These are phyloP conservation scores for Stephania cephalantha DNA, from an alignment of 164 flowering plant genomes.

Conservation along the genomic window DNA sequence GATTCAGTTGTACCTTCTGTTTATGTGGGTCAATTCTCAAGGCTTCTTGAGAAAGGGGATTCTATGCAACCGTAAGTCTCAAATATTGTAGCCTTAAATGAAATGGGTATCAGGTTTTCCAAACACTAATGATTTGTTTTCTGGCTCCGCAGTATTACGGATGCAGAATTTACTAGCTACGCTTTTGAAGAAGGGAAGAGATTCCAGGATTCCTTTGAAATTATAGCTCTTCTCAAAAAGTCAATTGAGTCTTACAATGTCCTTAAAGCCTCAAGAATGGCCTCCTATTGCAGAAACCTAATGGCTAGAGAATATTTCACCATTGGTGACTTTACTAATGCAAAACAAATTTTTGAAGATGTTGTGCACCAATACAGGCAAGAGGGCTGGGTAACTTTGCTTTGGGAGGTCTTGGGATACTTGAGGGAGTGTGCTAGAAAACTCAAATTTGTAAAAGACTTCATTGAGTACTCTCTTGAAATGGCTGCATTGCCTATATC, in stretches of 20 bases:
- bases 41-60: slow-evolving; percentile 63
- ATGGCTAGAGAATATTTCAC: slow-evolving; percentile 79
- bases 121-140: slow-evolving; percentile 13
- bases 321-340: slow-evolving; percentile 48
- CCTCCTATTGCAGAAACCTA: slow-evolving; percentile 55
- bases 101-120: slow-evolving; percentile 1
- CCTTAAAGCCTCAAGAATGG: slow-evolving; percentile 61
- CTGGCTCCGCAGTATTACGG: slow-evolving; percentile 60
- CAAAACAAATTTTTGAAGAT: slow-evolving; percentile 57
- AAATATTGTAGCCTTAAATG: not conserved
- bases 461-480: slow-evolving; percentile 88
- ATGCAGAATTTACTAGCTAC: slow-evolving; percentile 66
- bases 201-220: slow-evolving; percentile 82
- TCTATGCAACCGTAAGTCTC: slow-evolving; percentile 64
- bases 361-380: slow-evolving; percentile 62
- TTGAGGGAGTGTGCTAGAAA: slow-evolving; percentile 78
- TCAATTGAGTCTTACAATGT: slow-evolving; percentile 56
- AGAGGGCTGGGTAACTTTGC: slow-evolving; percentile 84
- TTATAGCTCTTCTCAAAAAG: slow-evolving; percentile 76
- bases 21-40: slow-evolving; percentile 86
- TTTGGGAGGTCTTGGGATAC: slow-evolving; percentile 91
- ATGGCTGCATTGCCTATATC: slow-evolving; percentile 90
- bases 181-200: slow-evolving; percentile 77
- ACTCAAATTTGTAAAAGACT: slow-evolving; percentile 47
- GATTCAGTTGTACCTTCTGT: slow-evolving; percentile 71